These are phyloP conservation scores for Erythrophleum fordii DNA, from an alignment of 306 rosid species.

Conservation along the genomic window DNA sequence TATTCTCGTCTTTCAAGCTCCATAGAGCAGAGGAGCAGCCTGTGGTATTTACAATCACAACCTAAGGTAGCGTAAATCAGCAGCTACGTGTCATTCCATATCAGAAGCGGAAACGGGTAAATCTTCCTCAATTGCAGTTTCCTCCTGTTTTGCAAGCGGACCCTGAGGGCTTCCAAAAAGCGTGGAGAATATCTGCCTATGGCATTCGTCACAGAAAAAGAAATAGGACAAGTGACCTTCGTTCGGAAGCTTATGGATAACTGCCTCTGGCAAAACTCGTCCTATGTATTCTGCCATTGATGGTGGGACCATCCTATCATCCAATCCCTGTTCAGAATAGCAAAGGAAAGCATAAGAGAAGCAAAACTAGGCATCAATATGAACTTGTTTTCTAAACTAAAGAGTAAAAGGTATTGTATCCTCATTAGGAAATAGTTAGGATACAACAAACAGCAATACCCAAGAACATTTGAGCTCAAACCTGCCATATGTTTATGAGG, in stretches of 20 bases:
- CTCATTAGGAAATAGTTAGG: neutral
- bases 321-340: slow-evolving; percentile 74
- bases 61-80: slow-evolving; percentile 32
- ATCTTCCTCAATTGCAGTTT: slow-evolving; percentile 40
- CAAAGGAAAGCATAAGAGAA: slow-evolving; percentile 29
- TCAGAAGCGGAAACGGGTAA: slow-evolving; percentile 39
- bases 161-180: slow-evolving; percentile 86
- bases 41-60: slow-evolving; percentile 67
- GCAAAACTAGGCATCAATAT: neutral
- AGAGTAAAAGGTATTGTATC: neutral
- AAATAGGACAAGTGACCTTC: slow-evolving; percentile 93
- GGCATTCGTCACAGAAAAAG: slow-evolving; percentile 87
- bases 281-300: slow-evolving; percentile 67
- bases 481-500: slow-evolving; percentile 95
- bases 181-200: slow-evolving; percentile 67
- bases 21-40: slow-evolving; percentile 48
- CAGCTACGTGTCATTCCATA: slow-evolving; percentile 38
- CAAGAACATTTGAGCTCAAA: slow-evolving; percentile 41
- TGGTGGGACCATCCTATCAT: slow-evolving; percentile 79
- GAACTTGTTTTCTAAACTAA: neutral
- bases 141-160: slow-evolving; percentile 46
- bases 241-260: slow-evolving; percentile 76
- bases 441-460: slow-evolving; percentile 14
- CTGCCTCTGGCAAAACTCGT: slow-evolving; percentile 76
- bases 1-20: slow-evolving; percentile 48